These are phyloP conservation scores for Actinidia arguta DNA, from an alignment of 179 eudicot genomes.

Conservation along the genomic window DNA sequence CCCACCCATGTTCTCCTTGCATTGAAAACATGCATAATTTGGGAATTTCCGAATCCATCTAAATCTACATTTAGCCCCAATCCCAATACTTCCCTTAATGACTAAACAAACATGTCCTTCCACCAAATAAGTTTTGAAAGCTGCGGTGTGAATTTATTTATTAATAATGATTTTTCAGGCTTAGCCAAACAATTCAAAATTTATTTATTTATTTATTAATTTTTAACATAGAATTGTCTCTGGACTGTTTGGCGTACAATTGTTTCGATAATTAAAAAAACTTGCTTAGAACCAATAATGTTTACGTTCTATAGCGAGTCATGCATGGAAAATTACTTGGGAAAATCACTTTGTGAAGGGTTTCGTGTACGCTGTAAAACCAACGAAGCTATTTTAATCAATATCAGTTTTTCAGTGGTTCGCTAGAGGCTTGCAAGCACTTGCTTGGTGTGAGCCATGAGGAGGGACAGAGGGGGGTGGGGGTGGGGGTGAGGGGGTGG, in stretches of 20 bases:
- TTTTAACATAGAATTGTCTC: too few species aligned
- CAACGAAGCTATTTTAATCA: not conserved
- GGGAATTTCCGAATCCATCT: conserved; percentile 7
- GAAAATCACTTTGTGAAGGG: not conserved
- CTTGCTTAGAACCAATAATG: not conserved
- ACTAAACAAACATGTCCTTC: conserved; percentile 6
- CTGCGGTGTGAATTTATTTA: conserved; percentile 3
- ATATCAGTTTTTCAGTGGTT: too few species aligned
- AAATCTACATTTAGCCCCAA: not conserved
- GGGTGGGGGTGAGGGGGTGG: too few species aligned
- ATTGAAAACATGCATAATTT: conserved; percentile 17
- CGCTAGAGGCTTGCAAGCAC: too few species aligned
- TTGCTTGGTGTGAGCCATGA: too few species aligned
- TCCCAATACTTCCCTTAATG: not conserved
- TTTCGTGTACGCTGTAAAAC: not conserved
- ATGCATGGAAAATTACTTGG: not conserved
- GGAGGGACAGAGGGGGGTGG: too few species aligned
- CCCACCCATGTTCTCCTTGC: conserved; percentile 9
- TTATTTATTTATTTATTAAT: too few species aligned
- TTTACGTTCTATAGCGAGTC: not conserved
- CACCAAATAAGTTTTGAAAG: conserved; percentile 6
- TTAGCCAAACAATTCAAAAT: too few species aligned
- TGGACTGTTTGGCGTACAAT: not conserved
- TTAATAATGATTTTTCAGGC: too few species aligned
- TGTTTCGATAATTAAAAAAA: not conserved